Base-by-base conservation (phyloP, 371 early-diverging fungal species). In the Phascolomyces articulosus region DNA sequence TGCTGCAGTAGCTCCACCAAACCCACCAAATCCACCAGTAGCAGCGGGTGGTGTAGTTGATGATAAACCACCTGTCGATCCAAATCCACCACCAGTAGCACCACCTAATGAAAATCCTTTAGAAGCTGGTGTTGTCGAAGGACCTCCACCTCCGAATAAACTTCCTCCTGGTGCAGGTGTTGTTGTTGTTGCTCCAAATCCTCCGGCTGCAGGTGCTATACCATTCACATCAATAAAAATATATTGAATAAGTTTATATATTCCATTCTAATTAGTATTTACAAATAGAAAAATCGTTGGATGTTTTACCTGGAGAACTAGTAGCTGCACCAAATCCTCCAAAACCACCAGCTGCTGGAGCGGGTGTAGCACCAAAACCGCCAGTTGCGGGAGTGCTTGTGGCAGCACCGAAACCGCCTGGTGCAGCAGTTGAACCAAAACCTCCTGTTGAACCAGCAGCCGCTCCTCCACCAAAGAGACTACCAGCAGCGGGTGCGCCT, bases 1-100 rank as follows among this genome's bases (percentile, higher is more conserved):
- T 44, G 44, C 16, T 44, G 44, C 6, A 13, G 44, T n/a, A 44
- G 44, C 44, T 44, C 15, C 16, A 0, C 54, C 48, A 51, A 62
- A 56, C 11, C 61, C 62, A 4, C 67, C 67, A 53, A 58, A 58
- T 41, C 67, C 67, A 31, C 67, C 67, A 20, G 67, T 60, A 27
- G 67, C 58, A 9, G 61, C 47, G 0, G 66, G 28, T 27, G 53
- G 4, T 9, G 53, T 4, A 15, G 53, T 4, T 53, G 53, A 63
- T 2, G 55, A n/a, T 18, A 55, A 40, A n/a, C 56, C 63, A 27
- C 40, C 34, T 3, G 26, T 55, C 1, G 55, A 55, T 55, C 29
- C 27, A 29, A 55, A 55, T 16, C 55, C 55, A 55, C 53, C 53
- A 53, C 31, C 31, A 2, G 29, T n/a, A 29, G 55, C 31, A 18